Conservation (phyloP, 768 basidiomycete species). For the Boletus pseudo-olivaceus region DNA sequence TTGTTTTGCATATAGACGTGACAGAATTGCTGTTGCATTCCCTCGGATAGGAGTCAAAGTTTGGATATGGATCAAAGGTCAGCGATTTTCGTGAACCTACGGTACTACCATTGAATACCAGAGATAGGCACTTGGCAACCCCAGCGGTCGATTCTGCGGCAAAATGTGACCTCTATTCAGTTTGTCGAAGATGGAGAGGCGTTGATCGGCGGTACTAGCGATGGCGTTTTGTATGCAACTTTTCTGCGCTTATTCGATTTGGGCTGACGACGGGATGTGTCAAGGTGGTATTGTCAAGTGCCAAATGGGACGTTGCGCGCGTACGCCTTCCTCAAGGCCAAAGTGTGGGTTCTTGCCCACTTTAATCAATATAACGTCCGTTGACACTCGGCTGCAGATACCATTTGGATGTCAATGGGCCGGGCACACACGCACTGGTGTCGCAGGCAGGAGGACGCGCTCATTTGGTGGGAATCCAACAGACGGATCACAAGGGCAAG, state of each 20-base stretch:
- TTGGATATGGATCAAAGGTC: slow-evolving; percentile 62
- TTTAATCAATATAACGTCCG: not conserved
- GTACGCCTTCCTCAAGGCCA: slow-evolving; percentile 53
- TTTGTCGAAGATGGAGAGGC: slow-evolving; percentile 64
- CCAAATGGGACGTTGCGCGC: slow-evolving; percentile 64
- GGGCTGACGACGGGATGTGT: slow-evolving; percentile 10
- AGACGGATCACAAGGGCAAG: slow-evolving; percentile 48
- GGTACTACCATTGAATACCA: slow-evolving; percentile 1
- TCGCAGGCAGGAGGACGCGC: slow-evolving; percentile 49
- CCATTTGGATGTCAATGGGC: slow-evolving; percentile 50
- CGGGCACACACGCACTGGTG: slow-evolving; percentile 50
- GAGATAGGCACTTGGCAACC: slow-evolving; percentile 56
- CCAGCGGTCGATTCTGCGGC: slow-evolving; percentile 60
- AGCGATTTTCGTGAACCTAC: not conserved
- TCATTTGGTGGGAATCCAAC: slow-evolving; percentile 48
- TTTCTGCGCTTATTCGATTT: not conserved
- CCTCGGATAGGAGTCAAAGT: slow-evolving; percentile 58
- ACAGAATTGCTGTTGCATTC: slow-evolving; percentile 61
- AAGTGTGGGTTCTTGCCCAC: slow-evolving; percentile 43
- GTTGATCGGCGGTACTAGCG: slow-evolving; percentile 64
- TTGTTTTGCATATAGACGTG: slow-evolving; percentile 53
- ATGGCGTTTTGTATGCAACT: slow-evolving; percentile 58
- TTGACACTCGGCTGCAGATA: slow-evolving; percentile 37
- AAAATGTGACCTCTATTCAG: slow-evolving; percentile 59
- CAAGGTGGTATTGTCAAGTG: slow-evolving; percentile 66